Evolutionary conservation across 1,139 yeast genomes (phyloP), one percentile per base, ranked within the genome.

Genomic region (Kurtzmaniella quercitrusa): DNA sequence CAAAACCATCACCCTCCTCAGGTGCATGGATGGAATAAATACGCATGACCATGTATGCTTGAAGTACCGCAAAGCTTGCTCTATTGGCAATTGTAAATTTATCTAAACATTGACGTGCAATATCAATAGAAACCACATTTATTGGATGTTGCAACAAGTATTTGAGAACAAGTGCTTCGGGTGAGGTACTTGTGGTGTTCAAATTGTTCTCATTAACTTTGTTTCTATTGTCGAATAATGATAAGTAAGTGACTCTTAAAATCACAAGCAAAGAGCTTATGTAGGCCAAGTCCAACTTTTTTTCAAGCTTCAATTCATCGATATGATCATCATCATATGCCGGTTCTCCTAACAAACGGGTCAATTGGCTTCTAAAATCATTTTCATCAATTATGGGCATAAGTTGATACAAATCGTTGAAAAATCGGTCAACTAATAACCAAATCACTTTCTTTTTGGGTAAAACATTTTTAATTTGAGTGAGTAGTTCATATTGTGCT

Each of bases 341-440:
- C 5, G 41, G 45, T 5, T 51, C 48, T 2, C 62, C 62, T 4
- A 58, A 45, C 11, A 63, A 51, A 38, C 56, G 53, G 2, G 44
- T 41, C 32, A 67, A 43, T 6, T 61, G 49, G 3, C 38, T 41
- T 28, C 48, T 54, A 38, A 63, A 58, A 32, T 58, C 58, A 9
- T 43, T 48, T 48, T 78, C 81, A 54, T 78, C 82, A 20, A 78
- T 45, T 33, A 74, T 64, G 1, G 84, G 83, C 43, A 76, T 63
- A 35, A 67, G 69, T 1, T 81, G 79, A 49, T 77, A 75, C 4
- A 76, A 60, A 15, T 60, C 57, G 19, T 56, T 56, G 56, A 78
- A 76, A 47, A 72, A 79, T 36, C 68, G 53, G 39, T 53, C 53
- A 8, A 62, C 45, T 17, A 60, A 47, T 21, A 56, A 47, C 56